Conservation (phyloP, 1,139 yeast species). For the Taiozyma onychis region DNA sequence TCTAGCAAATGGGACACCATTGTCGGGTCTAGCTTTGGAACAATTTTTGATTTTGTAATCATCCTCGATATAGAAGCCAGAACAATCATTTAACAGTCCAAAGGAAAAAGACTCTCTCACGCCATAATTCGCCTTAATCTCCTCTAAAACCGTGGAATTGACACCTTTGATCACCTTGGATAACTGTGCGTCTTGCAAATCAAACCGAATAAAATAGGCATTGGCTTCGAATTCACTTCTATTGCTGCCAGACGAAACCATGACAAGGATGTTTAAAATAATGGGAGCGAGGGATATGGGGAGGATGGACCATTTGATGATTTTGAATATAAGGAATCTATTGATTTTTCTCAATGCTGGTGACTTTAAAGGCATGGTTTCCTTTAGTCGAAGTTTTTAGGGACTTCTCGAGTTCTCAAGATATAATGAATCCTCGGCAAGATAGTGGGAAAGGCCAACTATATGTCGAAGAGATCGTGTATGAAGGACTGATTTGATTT, state of each 20-base stretch:
- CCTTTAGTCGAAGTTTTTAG: no score
- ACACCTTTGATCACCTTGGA: neutral
- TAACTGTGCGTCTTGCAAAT: conserved; percentile 2
- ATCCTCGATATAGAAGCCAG: neutral
- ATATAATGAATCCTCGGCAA: no score
- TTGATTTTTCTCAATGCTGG: neutral
- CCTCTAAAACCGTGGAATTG: neutral
- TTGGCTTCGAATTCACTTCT: neutral
- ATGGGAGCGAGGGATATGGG: conserved; percentile 3
- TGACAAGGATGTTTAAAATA: conserved; percentile 2
- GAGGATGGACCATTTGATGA: conserved; percentile 4
- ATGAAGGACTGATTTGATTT: no score
- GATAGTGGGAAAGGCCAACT: no score
- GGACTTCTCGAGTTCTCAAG: no score
- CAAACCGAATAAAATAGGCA: conserved; percentile 3
- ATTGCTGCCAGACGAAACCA: neutral
- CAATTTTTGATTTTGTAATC: conserved; percentile 2
- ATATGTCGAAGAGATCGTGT: no score
- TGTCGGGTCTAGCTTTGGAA: neutral
- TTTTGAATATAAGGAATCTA: conserved; percentile 1
- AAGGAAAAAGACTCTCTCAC: conserved; percentile 2
- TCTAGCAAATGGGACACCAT: conserved; percentile 1
- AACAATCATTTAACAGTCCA: conserved; percentile 4
- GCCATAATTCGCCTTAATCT: neutral
- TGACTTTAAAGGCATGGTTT: neutral